A percentile compares a stretch with the other conserved stretches of the same genome.
These are phyloP conservation scores for Tulasnella sp. DNA, from an alignment of 768 basidiomycete genomes.

Conservation along the genomic window DNA sequence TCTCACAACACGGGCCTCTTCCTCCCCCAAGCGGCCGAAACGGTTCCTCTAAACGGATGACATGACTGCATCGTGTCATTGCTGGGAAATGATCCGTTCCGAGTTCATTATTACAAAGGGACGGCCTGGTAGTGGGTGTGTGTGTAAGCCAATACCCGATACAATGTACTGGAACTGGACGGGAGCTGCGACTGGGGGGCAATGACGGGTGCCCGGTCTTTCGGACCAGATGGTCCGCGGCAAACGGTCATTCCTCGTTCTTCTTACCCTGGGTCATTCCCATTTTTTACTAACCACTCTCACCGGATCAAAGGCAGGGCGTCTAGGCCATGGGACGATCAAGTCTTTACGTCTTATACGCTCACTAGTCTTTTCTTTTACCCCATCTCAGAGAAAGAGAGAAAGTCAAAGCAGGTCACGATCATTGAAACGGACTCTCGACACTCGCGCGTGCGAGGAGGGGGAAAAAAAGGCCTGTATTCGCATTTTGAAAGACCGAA, in stretches of 20 bases:
- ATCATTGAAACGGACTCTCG: not conserved
- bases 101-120: not conserved
- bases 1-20: not conserved
- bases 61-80: not conserved
- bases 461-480: not conserved
- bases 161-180: not conserved
- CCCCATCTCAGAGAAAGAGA: not conserved
- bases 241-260: not conserved
- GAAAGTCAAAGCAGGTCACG: not conserved
- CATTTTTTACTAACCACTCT: not conserved
- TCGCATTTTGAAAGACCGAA: not conserved
- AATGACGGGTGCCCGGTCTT: not conserved
- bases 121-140: not conserved
- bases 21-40: not conserved
- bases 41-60: not conserved
- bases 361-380: not conserved
- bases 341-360: not conserved
- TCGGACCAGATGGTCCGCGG: not conserved
- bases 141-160: not conserved
- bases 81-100: not conserved
- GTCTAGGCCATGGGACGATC: not conserved
- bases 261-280: not conserved
- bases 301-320: not conserved
- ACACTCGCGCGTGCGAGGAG: not conserved
- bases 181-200: not conserved